Evolutionary conservation across 1,284 basidiomycete genomes (phyloP).

Genomic region (Pseudozyma hubeiensis): DNA sequence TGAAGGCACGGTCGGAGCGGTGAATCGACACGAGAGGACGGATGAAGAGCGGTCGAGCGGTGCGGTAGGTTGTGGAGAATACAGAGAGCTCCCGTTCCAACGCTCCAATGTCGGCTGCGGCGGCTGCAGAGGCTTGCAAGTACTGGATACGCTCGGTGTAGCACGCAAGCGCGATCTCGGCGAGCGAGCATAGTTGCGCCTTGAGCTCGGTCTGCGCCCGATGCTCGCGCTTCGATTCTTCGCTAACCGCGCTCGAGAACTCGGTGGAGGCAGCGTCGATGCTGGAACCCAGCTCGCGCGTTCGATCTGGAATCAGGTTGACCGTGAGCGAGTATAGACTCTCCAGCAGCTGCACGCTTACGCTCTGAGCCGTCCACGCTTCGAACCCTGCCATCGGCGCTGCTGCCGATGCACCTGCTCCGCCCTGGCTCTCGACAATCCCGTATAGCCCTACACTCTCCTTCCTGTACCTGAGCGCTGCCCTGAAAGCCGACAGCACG

Average conservation of each 20-base stretch:
- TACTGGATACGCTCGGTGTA: conserved; percentile 69
- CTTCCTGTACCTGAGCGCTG: conserved; percentile 80
- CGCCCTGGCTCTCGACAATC: conserved; percentile 69
- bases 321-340: conserved; percentile 80
- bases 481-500: conserved; percentile 77
- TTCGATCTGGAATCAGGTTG: conserved; percentile 71
- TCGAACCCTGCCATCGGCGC: conserved; percentile 73
- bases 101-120: conserved; percentile 3
- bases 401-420: not conserved
- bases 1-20: conserved; percentile 78
- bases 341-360: conserved; percentile 78
- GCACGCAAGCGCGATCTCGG: conserved; percentile 68
- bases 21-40: conserved; percentile 80
- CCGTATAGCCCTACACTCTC: conserved; percentile 81
- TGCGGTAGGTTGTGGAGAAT: conserved; percentile 76
- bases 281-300: conserved; percentile 71
- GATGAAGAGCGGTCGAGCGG: conserved; percentile 79
- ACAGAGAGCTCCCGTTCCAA: conserved; percentile 73
- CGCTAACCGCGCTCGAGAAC: conserved; percentile 54
- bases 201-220: conserved; percentile 69
- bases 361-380: conserved; percentile 83
- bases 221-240: conserved; percentile 54
- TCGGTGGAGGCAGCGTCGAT: conserved; percentile 68
- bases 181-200: conserved; percentile 78
- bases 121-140: conserved; percentile 52